Percentiles rank a stretch among this genome's conserved stretches.
phyloP scores from a whole-genome alignment of 2,329 filamentous ascomycete species.

The Pseudogymnoascus sp. region DNA sequence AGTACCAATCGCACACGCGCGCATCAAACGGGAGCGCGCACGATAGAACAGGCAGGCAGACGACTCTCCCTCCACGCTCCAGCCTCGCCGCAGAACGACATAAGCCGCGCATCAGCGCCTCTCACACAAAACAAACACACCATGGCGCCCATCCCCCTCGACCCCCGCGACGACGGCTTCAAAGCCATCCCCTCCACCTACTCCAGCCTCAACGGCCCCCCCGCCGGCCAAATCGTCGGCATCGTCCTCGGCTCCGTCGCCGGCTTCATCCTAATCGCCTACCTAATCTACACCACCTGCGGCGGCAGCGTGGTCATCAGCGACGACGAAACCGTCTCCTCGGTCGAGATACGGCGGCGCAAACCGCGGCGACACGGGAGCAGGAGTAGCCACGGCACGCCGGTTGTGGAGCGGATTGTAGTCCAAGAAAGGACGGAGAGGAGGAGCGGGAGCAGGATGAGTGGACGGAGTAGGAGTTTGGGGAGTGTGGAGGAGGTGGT shows the following conservation, averaged over 20 bases:
- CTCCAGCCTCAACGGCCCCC: conserved; percentile 43
- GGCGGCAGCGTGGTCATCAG: conserved; percentile 16
- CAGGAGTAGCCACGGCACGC: conserved; percentile 16
- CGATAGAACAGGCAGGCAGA: neutral
- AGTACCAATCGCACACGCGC: neutral
- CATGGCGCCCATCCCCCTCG: neutral
- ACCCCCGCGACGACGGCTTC: conserved; percentile 17
- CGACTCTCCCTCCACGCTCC: neutral
- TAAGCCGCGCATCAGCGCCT: neutral
- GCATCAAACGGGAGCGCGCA: neutral
- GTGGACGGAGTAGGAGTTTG: conserved; percentile 11
- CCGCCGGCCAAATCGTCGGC: conserved; percentile 50
- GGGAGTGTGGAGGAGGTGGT: conserved; percentile 25
- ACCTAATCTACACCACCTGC: conserved; percentile 36
- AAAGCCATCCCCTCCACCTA: conserved; percentile 55
- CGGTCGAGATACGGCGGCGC: conserved; percentile 23
- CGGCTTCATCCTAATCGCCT: conserved; percentile 44
- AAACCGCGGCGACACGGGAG: conserved; percentile 7
- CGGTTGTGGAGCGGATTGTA: conserved; percentile 23
- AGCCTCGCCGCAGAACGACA: neutral
- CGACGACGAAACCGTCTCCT: conserved; percentile 17
- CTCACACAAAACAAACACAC: neutral
- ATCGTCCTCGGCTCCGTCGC: conserved; percentile 48
- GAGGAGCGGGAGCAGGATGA: conserved; percentile 17
- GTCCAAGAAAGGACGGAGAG: conserved; percentile 24